phyloP scores from a whole-genome alignment of 768 basidiomycete species.

The Psilocybe sp. region DNA sequence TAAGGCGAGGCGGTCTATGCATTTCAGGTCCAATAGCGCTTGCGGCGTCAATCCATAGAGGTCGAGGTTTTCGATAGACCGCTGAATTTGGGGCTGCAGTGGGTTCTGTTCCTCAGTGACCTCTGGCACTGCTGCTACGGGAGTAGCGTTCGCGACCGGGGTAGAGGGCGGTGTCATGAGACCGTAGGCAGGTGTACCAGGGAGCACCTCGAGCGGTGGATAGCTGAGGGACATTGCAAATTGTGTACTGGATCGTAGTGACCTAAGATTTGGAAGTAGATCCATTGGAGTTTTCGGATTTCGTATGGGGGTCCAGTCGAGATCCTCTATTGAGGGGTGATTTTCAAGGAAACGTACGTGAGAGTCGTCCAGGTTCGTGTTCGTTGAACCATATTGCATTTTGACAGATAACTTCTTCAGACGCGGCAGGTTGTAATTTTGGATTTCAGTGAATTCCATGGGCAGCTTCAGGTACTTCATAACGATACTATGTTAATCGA shows the following conservation, averaged over 20 bases:
- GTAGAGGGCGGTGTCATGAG: conserved; percentile 20
- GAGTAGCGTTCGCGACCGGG: conserved; percentile 14
- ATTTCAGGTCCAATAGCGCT: conserved; percentile 25
- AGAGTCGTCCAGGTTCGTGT: conserved; percentile 30
- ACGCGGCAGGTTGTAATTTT: conserved; percentile 34
- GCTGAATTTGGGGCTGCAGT: conserved; percentile 16
- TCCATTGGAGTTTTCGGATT: conserved; percentile 29
- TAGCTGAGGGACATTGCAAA: conserved; percentile 34
- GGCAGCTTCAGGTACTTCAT: conserved; percentile 42
- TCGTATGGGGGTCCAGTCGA: conserved; percentile 43
- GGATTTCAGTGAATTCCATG: conserved; percentile 38
- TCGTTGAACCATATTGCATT: conserved; percentile 36
- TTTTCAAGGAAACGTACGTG: conserved; percentile 38
- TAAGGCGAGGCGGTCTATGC: conserved; percentile 26
- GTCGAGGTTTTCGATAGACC: conserved; percentile 34
- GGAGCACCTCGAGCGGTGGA: conserved; percentile 2
- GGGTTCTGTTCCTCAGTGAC: conserved; percentile 10
- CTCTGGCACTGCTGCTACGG: not conserved
- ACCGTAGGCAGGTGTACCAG: conserved; percentile 3
- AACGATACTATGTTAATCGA: not conserved
- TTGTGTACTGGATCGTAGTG: conserved; percentile 31
- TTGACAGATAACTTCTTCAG: conserved; percentile 39
- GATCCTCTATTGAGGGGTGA: conserved; percentile 44
- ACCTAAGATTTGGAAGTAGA: conserved; percentile 38
- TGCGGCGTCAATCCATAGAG: conserved; percentile 26